These are phyloP conservation scores for Candida sanyaensis DNA, from an alignment of 1,139 yeast species.

Conservation along the genomic window DNA sequence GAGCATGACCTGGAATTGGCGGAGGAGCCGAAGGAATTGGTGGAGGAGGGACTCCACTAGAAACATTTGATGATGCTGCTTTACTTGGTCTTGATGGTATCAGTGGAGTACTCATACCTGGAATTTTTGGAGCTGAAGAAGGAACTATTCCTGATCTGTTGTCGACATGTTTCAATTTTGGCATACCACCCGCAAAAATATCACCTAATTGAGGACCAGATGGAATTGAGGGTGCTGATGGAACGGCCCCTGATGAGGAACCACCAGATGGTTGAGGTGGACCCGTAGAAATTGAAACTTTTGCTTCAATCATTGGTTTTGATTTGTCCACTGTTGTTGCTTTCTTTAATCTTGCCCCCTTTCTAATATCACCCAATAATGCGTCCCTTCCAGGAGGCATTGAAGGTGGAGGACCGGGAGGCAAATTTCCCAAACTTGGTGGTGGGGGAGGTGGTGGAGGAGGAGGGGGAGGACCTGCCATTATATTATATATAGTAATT, in stretches of 20 bases:
- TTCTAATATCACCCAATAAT: slow-evolving; percentile 80
- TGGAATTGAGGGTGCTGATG: slow-evolving; percentile 19
- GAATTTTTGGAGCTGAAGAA: slow-evolving; percentile 19
- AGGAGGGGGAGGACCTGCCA: slow-evolving; percentile 20
- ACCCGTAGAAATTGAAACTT: slow-evolving; percentile 21
- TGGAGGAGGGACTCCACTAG: slow-evolving; percentile 13
- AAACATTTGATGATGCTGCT: slow-evolving; percentile 26
- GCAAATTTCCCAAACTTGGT: slow-evolving; percentile 17
- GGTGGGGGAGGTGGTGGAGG: slow-evolving; percentile 44
- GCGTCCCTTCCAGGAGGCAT: slow-evolving; percentile 68
- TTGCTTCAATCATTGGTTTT: slow-evolving; percentile 41
- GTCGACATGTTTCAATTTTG: slow-evolving; percentile 66
- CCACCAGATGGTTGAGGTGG: slow-evolving; percentile 12
- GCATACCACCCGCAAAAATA: slow-evolving; percentile 84
- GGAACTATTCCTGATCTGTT: slow-evolving; percentile 43
- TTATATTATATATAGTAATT: not conserved
- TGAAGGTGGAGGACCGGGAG: slow-evolving; percentile 33
- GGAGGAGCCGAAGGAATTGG: slow-evolving; percentile 34
- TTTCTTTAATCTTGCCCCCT: slow-evolving; percentile 74
- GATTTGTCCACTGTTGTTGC: slow-evolving; percentile 56
- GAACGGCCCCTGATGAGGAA: slow-evolving; percentile 10
- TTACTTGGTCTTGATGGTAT: slow-evolving; percentile 15
- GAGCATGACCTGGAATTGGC: slow-evolving; percentile 18
- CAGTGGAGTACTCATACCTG: slow-evolving; percentile 15
- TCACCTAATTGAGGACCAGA: slow-evolving; percentile 68